phyloP scores from a whole-genome alignment of 176 grass and related monocot genomes.

The Microstegium vimineum region DNA sequence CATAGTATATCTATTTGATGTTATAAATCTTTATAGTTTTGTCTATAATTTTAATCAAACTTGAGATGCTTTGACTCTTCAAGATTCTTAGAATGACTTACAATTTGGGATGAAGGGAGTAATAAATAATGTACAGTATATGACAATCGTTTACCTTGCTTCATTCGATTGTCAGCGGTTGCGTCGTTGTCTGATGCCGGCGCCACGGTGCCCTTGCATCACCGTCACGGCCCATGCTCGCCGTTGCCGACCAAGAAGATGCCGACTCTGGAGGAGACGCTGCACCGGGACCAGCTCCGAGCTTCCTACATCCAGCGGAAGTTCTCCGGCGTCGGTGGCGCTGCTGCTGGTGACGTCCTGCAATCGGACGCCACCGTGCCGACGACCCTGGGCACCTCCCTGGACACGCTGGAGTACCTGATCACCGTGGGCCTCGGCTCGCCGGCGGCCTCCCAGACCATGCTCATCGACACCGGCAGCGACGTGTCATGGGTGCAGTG shows the following conservation, averaged over 20 bases:
- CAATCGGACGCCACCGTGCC: conserved; percentile 16
- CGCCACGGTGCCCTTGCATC: conserved; percentile 36
- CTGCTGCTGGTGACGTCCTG: background rate
- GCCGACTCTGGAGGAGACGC: conserved; percentile 32
- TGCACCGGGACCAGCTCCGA: conserved; percentile 46
- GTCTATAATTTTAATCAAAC: too few species aligned
- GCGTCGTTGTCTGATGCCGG: background rate
- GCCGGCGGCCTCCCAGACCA: conserved; percentile 21
- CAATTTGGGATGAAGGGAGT: too few species aligned
- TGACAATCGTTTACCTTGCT: background rate
- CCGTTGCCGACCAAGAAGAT: conserved; percentile 11
- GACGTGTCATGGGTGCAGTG: too few species aligned
- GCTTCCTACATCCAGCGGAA: conserved; percentile 34
- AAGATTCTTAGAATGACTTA: too few species aligned
- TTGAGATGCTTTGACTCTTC: too few species aligned
- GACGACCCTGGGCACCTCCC: conserved; percentile 20
- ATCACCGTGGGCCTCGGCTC: conserved; percentile 45
- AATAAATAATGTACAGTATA: background rate
- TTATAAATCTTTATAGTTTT: too few species aligned
- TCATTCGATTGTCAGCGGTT: background rate
- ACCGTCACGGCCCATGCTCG: conserved; percentile 66
- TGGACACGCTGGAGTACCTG: conserved; percentile 55
- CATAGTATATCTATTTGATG: too few species aligned
- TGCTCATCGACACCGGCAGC: background rate
- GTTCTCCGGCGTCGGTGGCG: background rate